Evolutionary conservation across 345 rosid species (phyloP), one percentile per base, ranked within the genome.

Genomic region (Cardamine chenopodiifolia): DNA sequence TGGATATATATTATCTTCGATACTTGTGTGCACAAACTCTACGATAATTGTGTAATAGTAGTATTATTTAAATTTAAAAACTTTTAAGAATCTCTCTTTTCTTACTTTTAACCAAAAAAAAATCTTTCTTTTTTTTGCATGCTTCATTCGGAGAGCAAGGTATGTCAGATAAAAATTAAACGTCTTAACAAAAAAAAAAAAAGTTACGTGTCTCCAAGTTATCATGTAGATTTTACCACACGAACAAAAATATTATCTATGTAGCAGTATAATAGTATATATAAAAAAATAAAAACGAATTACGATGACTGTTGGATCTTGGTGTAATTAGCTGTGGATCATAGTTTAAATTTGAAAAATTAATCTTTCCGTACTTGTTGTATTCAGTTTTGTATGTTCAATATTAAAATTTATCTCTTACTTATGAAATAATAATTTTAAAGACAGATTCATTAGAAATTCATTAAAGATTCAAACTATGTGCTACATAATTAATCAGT

Each of bases 1-100:
- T 70, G 20, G 71, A 70, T 45, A 10, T 62, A 2, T 49, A 37
- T 37, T 11, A 58, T 75, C 17, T 10, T 62, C 35, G 5, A 50
- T 25, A 3, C 9, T 18, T 29, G 29, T 39, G 29, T 20, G 4
- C 7, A 39, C 45, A 39, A n/a, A 45, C 20, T 45, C 49, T 44
- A 15, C n/a, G 20, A 45, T 45, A n/a, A 6, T 45, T 45, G 49
- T 44, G 19, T 3, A 12, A 5, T 1, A 1, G 1, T 22, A 40
- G 11, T 23, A 65, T 32, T 7, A 56, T 8, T 23, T 22, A 56
- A 48, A 8, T 18, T 8, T 31, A 19, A 44, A 19, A 57, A 29
- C 19, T 1, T 70, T 31, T 17, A 2, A 10, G n/a, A 25, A 26
- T 69, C 4, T 44, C 20, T 45, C 2, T 45, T 58, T 66, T n/a